Conservation (phyloP, 257 asterid species). For the Scutellaria baicalensis region DNA sequence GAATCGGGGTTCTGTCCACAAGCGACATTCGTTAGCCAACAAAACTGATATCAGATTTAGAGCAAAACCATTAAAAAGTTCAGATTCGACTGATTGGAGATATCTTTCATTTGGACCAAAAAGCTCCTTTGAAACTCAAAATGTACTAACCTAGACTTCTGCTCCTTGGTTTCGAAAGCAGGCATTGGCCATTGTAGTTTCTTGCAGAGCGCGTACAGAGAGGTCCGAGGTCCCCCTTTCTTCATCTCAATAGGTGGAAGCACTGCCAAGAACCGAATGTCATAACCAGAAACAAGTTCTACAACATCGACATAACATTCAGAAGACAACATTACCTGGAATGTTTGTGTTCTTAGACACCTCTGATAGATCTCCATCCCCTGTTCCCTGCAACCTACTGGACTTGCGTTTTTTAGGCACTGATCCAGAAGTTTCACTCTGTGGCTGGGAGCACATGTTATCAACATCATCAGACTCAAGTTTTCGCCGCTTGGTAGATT, state of each 20-base stretch:
- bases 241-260: slow-evolving; percentile 53
- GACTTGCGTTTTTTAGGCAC: slow-evolving; percentile 31
- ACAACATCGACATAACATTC: background rate
- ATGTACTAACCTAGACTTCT: slow-evolving; percentile 56
- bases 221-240: slow-evolving; percentile 87
- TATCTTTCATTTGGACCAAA: too few species aligned
- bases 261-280: slow-evolving; percentile 29
- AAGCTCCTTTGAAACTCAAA: too few species aligned
- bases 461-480: slow-evolving; percentile 21
- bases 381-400: slow-evolving; percentile 2
- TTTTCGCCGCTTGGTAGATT: slow-evolving; percentile 38
- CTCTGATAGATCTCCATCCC: slow-evolving; percentile 4
- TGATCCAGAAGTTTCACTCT: slow-evolving; percentile 22
- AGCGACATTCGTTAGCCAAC: background rate
- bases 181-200: slow-evolving; percentile 85
- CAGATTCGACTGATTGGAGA: too few species aligned
- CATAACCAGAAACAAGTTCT: background rate
- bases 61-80: too few species aligned
- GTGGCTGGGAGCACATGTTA: background rate
- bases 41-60: background rate
- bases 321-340: slow-evolving; percentile 44
- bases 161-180: slow-evolving; percentile 44
- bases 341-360: slow-evolving; percentile 19
- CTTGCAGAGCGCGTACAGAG: slow-evolving; percentile 69
- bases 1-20: slow-evolving; percentile 41